These are phyloP conservation scores for Tetrapisispora iriomotensis DNA, from an alignment of 805 yeast genomes.

Conservation along the genomic window DNA sequence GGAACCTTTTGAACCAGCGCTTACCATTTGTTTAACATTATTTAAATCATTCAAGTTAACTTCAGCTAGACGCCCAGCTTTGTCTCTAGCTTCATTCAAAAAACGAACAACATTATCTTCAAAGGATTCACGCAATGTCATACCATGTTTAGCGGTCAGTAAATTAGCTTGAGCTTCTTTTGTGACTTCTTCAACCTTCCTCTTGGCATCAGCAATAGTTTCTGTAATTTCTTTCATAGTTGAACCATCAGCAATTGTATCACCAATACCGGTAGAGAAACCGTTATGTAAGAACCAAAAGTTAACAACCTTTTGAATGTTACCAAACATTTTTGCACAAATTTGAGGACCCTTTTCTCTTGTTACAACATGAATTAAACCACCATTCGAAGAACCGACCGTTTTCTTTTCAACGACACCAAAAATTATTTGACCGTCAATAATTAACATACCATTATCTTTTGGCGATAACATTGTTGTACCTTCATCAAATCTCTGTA, in stretches of 20 bases:
- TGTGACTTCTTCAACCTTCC: slow-evolving; percentile 88
- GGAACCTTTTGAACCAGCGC: slow-evolving; percentile 98
- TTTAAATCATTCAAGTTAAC: slow-evolving; percentile 87
- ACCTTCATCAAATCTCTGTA: slow-evolving; percentile 89
- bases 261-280: slow-evolving; percentile 99
- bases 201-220: slow-evolving; percentile 87
- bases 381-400: slow-evolving; percentile 98
- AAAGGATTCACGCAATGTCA: slow-evolving; percentile 96
- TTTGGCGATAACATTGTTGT: slow-evolving; percentile 75
- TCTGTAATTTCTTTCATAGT: slow-evolving; percentile 92
- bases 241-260: slow-evolving; percentile 94
- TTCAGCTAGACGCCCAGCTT: slow-evolving; percentile 98
- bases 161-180: slow-evolving; percentile 82
- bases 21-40: slow-evolving; percentile 98
- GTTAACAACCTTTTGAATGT: slow-evolving; percentile 89
- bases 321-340: slow-evolving; percentile 85
- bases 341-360: slow-evolving; percentile 91
- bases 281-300: slow-evolving; percentile 95
- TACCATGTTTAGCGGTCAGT: slow-evolving; percentile 95
- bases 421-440: slow-evolving; percentile 92
- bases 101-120: slow-evolving; percentile 95
- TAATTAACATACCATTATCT: slow-evolving; percentile 91
- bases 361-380: slow-evolving; percentile 92
- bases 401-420: slow-evolving; percentile 98
- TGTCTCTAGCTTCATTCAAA: slow-evolving; percentile 96